Percentiles rank a stretch among this genome's conserved stretches.
Conservation (phyloP, 2,329 filamentous ascomycete genomes). For the Metarhizium brunneum region DNA sequence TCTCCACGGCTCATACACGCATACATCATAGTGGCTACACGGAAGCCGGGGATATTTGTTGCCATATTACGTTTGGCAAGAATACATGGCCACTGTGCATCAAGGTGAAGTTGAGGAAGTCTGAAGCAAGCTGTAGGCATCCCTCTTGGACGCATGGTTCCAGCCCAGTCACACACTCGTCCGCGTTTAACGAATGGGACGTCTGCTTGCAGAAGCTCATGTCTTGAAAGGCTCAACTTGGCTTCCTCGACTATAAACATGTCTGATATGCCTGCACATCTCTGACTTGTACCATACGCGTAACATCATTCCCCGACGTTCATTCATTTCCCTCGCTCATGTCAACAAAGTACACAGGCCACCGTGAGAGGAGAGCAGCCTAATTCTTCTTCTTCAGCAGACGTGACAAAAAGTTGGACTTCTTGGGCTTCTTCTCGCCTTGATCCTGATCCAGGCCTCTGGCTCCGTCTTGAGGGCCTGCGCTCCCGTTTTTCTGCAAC, state of each 20-base stretch:
- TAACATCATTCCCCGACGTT: no score
- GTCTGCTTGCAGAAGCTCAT: not conserved
- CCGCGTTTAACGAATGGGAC: not conserved
- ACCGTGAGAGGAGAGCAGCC: no score
- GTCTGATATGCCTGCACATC: no score
- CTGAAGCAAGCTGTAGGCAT: not conserved
- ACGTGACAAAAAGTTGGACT: conserved; percentile 7
- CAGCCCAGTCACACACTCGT: not conserved
- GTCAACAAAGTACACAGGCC: no score
- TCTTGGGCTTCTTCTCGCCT: not conserved
- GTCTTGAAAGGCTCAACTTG: no score
- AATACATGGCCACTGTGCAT: not conserved
- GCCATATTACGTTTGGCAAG: not conserved
- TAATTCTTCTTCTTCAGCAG: conserved; percentile 6
- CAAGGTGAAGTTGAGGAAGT: not conserved
- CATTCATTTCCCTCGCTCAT: no score
- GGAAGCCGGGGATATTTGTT: not conserved
- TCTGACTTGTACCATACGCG: no score
- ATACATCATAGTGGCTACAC: not conserved
- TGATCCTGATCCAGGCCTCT: not conserved
- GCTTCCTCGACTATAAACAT: no score
- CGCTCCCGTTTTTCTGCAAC: conserved; percentile 11
- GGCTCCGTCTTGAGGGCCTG: conserved; percentile 3
- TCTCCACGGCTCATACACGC: no score
- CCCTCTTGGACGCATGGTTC: not conserved